Conservation (phyloP, 2,329 filamentous ascomycete genomes). For the Fusarium sp. region DNA sequence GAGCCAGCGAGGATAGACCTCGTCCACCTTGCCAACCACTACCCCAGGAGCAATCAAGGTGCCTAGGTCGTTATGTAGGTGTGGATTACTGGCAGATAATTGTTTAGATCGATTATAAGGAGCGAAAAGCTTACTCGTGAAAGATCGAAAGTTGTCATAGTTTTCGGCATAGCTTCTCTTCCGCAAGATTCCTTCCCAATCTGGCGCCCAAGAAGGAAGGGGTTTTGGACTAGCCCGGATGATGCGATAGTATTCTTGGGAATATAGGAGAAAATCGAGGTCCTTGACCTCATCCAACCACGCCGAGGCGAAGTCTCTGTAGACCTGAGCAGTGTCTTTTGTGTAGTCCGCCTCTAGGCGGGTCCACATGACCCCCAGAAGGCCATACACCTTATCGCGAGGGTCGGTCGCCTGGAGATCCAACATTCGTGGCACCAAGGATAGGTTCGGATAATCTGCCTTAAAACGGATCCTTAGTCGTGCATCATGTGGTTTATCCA, state of each 20-base stretch:
- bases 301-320: background rate
- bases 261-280: background rate
- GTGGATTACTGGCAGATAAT: background rate
- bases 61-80: background rate
- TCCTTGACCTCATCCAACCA: background rate
- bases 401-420: background rate
- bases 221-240: too few species aligned
- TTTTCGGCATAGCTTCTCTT: too few species aligned
- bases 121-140: rapidly evolving
- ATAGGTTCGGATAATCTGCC: too few species aligned
- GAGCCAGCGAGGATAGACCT: background rate
- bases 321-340: background rate
- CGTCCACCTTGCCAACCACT: background rate
- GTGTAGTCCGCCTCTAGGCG: background rate
- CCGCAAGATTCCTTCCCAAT: background rate
- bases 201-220: background rate
- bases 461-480: rapidly evolving
- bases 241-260: background rate
- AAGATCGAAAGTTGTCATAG: too few species aligned
- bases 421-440: background rate
- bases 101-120: background rate
- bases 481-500: rapidly evolving
- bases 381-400: background rate
- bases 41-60: background rate
- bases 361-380: background rate